Conservation (phyloP, 495 filamentous ascomycete genomes). For the Lophiotrema nucula region DNA sequence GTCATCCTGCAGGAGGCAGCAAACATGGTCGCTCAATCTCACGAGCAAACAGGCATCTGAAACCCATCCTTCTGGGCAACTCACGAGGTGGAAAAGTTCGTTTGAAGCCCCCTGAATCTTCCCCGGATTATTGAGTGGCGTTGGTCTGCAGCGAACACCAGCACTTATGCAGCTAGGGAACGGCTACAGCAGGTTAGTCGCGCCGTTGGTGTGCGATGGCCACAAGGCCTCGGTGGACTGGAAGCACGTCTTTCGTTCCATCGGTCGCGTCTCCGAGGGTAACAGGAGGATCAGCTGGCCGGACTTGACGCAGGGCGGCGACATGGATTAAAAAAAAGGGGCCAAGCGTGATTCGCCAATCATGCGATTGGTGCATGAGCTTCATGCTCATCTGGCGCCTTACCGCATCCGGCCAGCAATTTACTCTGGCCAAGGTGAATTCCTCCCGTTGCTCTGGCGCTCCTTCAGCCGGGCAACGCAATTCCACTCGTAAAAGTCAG, state of each 20-base stretch:
- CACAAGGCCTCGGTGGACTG: neutral
- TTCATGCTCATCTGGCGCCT: constrained; percentile 8
- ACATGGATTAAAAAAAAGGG: neutral
- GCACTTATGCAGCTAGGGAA: constrained; percentile 7
- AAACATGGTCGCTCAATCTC: neutral
- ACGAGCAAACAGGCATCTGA: neutral
- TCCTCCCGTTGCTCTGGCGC: constrained; percentile 23
- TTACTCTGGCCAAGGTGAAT: constrained; percentile 15
- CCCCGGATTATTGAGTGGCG: constrained; percentile 23
- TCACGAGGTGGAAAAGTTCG: too few species aligned
- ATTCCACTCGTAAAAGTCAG: constrained; percentile 22
- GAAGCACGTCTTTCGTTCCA: too few species aligned
- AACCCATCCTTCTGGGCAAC: too few species aligned
- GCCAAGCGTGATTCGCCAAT: neutral
- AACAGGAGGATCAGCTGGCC: neutral
- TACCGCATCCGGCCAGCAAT: neutral
- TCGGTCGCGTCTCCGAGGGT: neutral
- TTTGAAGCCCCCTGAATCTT: constrained; percentile 24
- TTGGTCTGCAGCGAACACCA: neutral
- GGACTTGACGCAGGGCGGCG: neutral
- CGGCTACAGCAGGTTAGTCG: neutral
- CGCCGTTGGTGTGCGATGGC: constrained; percentile 3
- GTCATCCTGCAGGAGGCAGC: neutral
- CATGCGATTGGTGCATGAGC: constrained; percentile 1
- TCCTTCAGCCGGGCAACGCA: constrained; percentile 10